Conservation (phyloP, 805 yeast species). For the Candida wancherniae region DNA sequence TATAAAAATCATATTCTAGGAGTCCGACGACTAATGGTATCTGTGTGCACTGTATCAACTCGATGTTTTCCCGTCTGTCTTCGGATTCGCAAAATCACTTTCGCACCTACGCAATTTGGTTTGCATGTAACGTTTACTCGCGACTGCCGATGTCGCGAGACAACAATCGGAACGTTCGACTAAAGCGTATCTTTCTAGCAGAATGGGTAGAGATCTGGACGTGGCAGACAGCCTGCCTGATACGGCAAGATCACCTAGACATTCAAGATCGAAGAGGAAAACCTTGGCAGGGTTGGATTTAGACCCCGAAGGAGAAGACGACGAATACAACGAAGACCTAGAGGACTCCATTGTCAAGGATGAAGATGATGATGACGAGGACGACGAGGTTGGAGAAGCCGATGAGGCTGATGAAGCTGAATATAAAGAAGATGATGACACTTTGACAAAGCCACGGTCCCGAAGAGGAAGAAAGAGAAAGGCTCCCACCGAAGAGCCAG, state of each 20-base stretch:
- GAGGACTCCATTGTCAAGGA: conserved; percentile 17
- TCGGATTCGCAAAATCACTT: too few species aligned
- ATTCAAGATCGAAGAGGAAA: conserved; percentile 10
- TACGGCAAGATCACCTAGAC: conserved; percentile 13
- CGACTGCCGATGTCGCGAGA: too few species aligned
- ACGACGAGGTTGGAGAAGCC: conserved; percentile 18
- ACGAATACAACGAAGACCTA: conserved; percentile 15
- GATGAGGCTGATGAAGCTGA: conserved; percentile 12
- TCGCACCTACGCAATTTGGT: too few species aligned
- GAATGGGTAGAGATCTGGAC: conserved; percentile 7
- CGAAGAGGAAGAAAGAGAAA: conserved; percentile 15
- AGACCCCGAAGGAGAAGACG: conserved; percentile 18
- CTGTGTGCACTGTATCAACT: too few species aligned
- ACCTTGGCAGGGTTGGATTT: conserved; percentile 18
- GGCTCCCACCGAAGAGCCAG: conserved; percentile 15
- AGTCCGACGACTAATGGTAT: too few species aligned
- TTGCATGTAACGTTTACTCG: too few species aligned
- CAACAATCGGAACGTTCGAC: too few species aligned
- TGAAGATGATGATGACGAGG: conserved; percentile 14
- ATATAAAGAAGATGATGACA: conserved; percentile 17
- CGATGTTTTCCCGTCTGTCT: too few species aligned
- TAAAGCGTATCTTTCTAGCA: too few species aligned
- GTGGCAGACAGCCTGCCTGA: conserved; percentile 4
- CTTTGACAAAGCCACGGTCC: conserved; percentile 1
- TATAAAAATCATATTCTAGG: neutral